Evolutionary conservation across 2,329 filamentous ascomycete genomes (phyloP).

Genomic region (Lecanoromycetidae sp.): DNA sequence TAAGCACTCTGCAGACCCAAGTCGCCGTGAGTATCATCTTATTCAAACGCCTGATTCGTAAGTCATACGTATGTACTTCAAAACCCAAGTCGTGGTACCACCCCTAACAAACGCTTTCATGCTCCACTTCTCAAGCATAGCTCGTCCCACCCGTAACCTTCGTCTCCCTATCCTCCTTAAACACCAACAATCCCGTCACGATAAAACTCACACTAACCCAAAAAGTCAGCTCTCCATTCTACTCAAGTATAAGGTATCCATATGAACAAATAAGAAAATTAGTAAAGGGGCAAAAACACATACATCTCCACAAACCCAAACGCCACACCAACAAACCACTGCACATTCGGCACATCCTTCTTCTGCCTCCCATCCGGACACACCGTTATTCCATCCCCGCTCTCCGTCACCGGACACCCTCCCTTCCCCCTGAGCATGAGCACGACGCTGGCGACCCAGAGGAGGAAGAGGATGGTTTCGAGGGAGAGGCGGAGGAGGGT

Average conservation of each 20-base stretch:
- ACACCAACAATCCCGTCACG: conserved; percentile 6
- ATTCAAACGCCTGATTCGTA: neutral
- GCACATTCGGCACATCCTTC: conserved; percentile 6
- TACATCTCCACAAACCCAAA: conserved; percentile 14
- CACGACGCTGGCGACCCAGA: conserved; percentile 15
- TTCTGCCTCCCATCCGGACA: neutral
- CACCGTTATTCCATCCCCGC: neutral
- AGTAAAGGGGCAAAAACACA: neutral
- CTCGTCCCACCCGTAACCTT: conserved; percentile 12
- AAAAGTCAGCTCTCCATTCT: neutral
- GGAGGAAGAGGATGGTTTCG: conserved; percentile 15
- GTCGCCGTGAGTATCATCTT: too few relatives aligned
- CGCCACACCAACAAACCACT: conserved; percentile 8
- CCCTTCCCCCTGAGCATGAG: conserved; percentile 13
- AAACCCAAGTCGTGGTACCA: neutral
- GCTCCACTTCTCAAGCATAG: conserved; percentile 13
- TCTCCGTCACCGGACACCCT: neutral
- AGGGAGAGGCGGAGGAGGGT: conserved; percentile 6
- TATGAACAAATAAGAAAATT: neutral
- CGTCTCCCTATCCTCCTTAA: conserved; percentile 10
- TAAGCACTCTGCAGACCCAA: too few relatives aligned
- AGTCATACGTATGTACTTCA: neutral
- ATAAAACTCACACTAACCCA: conserved; percentile 10
- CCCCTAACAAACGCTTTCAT: neutral
- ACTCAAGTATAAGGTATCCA: too few relatives aligned